Base-by-base conservation (phyloP, 164 flowering plant species). In the Hamamelis virginiana region DNA sequence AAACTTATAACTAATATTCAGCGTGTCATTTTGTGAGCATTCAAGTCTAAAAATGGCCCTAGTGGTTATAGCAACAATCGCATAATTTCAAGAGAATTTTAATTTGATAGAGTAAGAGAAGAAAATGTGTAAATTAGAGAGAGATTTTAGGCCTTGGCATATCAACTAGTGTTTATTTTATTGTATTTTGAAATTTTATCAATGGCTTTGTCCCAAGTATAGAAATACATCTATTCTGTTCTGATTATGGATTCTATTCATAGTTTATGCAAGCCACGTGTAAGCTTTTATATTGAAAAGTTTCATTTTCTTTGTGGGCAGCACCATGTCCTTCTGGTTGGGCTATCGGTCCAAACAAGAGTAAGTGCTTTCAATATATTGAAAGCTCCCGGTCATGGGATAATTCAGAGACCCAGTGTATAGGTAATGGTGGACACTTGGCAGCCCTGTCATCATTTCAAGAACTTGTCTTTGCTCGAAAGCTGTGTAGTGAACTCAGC, bases 241-340 rank as follows among this genome's bases (percentile, higher is more conserved):
- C 4, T 14, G 44, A 59, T 11, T n/a, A 45, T 22, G 1, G 12
- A 21, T 62, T 62, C 26, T 62, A 50, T n/a, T 18, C 9, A 43
- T 62, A n/a, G 15, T 43, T 43, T 1, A 10, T 44, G 26, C n/a
- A n/a, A 50, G 13, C 43, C 22, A 56, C 0, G 50, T 55, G 12
- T 27, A 33, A 27, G 9, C 19, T 26, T 19, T 41, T 23, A 51
- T 0, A 5, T 22, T 47, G 15, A 41, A 41, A 28, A 27, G 21
- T 68, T 67, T 58, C 27, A 0, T 64, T 70, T 50, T 55, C 22
- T 53, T 45, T 47, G 10, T 56, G 44, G 13, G 69, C 86, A 88
- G 93, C 67, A 48, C 52, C 69, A 23, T 93, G 98, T 81, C 88
- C 84, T 48, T 67, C 80, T 75, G 91, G 85, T 60, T 94, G 94